Conservation (phyloP, 2,329 filamentous ascomycete species). For the Fusarium agapanthi region DNA sequence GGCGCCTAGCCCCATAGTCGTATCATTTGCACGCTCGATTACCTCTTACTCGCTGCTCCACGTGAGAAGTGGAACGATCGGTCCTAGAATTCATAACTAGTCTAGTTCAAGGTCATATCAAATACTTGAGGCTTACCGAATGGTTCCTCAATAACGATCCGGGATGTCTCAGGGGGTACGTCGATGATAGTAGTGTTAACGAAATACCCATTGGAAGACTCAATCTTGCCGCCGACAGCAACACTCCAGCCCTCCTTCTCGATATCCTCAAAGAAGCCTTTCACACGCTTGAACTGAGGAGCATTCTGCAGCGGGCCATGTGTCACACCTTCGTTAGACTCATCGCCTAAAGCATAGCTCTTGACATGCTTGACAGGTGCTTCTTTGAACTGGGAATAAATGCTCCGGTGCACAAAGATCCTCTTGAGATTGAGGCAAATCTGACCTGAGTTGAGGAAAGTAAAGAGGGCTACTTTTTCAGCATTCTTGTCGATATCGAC, state of each 20-base stretch:
- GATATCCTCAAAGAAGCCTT: conserved; percentile 58
- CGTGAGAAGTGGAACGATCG: conserved; percentile 68
- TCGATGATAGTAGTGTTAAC: conserved; percentile 67
- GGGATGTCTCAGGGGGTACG: conserved; percentile 64
- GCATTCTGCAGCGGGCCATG: conserved; percentile 71
- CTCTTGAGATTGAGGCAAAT: conserved; percentile 58
- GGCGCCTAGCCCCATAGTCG: conserved; percentile 61
- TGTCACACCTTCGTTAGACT: conserved; percentile 43
- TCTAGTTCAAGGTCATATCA: no score
- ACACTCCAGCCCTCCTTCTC: conserved; percentile 54
- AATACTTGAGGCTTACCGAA: conserved; percentile 43
- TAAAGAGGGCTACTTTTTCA: conserved; percentile 47
- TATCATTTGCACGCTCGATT: conserved; percentile 63
- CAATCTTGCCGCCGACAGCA: conserved; percentile 45
- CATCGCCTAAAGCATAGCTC: conserved; percentile 57
- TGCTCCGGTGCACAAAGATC: conserved; percentile 67
- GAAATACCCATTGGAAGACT: conserved; percentile 58
- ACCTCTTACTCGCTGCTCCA: conserved; percentile 70
- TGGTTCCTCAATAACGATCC: conserved; percentile 64
- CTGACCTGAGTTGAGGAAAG: conserved; percentile 64
- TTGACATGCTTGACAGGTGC: conserved; percentile 49
- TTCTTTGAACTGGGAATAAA: conserved; percentile 64
- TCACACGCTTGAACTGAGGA: conserved; percentile 67
- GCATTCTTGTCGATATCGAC: conserved; percentile 57
- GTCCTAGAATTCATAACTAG: conserved; percentile 37